phyloP scores from a whole-genome alignment of 495 filamentous ascomycete species.

The Talaromyces adpressus region DNA sequence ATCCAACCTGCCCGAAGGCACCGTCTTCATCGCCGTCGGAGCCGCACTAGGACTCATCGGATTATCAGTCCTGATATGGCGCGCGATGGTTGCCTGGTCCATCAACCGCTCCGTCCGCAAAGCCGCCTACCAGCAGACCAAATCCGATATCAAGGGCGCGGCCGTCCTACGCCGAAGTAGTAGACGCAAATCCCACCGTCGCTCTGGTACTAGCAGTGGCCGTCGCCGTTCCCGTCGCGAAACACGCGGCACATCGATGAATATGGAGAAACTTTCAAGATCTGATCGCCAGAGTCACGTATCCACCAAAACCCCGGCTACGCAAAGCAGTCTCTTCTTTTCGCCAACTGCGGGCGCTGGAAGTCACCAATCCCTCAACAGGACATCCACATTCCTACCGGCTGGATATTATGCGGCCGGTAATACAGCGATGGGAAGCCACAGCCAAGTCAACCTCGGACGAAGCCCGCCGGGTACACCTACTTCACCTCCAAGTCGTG shows the following conservation, averaged over 20 bases:
- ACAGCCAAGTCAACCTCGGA: conserved; percentile 25
- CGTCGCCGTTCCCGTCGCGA: conserved; percentile 25
- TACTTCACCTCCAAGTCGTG: conserved; percentile 31
- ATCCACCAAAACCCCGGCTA: conserved; percentile 39
- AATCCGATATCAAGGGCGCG: conserved; percentile 58
- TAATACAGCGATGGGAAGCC: conserved; percentile 40
- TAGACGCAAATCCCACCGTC: conserved; percentile 13
- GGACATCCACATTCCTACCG: conserved; percentile 68
- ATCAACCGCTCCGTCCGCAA: conserved; percentile 80
- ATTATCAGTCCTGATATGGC: conserved; percentile 76
- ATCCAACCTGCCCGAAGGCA: conserved; percentile 85
- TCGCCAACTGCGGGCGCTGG: conserved; percentile 76
- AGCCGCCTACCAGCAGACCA: conserved; percentile 64
- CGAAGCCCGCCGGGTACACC: conserved; percentile 67
- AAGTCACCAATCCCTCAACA: conserved; percentile 37
- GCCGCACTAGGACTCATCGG: conserved; percentile 79
- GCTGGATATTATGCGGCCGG: conserved; percentile 86
- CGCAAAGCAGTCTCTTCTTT: conserved; percentile 72
- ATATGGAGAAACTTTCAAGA: conserved; percentile 46
- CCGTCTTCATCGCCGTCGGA: conserved; percentile 92
- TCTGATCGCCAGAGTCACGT: conserved; percentile 28
- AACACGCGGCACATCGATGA: conserved; percentile 46
- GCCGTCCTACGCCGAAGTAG: conserved; percentile 26
- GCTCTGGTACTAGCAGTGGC: conserved; percentile 22
- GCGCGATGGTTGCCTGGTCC: conserved; percentile 82